Evolutionary conservation across 2,329 filamentous ascomycete species (phyloP).

Genomic region (Trichophyton simii): DNA sequence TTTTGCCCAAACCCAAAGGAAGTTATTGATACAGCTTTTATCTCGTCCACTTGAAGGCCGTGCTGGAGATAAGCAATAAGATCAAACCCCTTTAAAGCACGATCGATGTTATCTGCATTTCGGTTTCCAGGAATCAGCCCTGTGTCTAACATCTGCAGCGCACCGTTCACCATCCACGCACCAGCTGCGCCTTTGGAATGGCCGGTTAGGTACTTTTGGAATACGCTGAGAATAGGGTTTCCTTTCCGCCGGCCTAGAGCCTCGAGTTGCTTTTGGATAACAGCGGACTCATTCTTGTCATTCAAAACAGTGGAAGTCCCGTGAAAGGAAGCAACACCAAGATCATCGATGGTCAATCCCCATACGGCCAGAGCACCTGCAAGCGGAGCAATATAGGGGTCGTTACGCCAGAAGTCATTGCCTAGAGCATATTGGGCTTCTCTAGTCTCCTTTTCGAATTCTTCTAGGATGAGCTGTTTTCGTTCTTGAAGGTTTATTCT

Average conservation of each 20-base stretch:
- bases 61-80: constrained; percentile 25
- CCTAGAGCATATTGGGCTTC: constrained; percentile 18
- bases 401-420: constrained; percentile 21
- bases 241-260: constrained; percentile 26
- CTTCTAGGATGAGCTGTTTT: constrained; percentile 8
- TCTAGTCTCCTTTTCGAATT: constrained; percentile 2
- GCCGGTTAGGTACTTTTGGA: constrained; percentile 26
- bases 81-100: constrained; percentile 18
- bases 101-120: constrained; percentile 29
- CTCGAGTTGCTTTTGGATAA: constrained; percentile 26
- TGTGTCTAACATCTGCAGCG: constrained; percentile 25
- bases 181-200: constrained; percentile 29
- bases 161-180: constrained; percentile 30
- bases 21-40: constrained; percentile 30
- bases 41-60: constrained; percentile 14
- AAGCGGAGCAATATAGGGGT: constrained; percentile 24
- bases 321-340: constrained; percentile 28
- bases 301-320: constrained; percentile 31
- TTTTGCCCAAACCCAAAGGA: constrained; percentile 39
- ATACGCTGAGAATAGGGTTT: constrained; percentile 23
- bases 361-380: constrained; percentile 26
- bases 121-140: constrained; percentile 27
- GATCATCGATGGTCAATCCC: constrained; percentile 29
- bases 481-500: background rate
- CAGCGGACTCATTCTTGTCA: constrained; percentile 29